Conservation (phyloP, 805 yeast species). For the Starmerella vitae region DNA sequence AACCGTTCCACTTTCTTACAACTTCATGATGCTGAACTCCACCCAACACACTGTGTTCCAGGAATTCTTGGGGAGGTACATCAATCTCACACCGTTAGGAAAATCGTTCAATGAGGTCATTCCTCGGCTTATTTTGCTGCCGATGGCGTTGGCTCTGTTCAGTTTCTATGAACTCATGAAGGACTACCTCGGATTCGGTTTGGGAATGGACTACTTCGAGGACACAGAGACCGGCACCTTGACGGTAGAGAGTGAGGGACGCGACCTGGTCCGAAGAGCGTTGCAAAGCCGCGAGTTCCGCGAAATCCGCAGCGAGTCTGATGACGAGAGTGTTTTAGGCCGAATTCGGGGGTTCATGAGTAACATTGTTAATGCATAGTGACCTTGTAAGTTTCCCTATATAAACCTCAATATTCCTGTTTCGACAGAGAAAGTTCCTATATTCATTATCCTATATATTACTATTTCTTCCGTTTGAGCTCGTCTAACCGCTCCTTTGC, state of each 20-base stretch:
- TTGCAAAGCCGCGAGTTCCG: too few species aligned
- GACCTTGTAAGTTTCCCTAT: too few species aligned
- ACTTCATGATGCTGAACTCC: conserved; percentile 54
- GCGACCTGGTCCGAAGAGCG: conserved; percentile 26
- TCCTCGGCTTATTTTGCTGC: conserved; percentile 65
- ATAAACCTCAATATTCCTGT: too few species aligned
- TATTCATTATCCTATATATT: too few species aligned
- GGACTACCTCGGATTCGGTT: conserved; percentile 30
- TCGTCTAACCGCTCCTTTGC: conserved; percentile 11
- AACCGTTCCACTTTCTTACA: conserved; percentile 70
- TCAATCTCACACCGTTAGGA: conserved; percentile 63
- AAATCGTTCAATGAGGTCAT: conserved; percentile 55
- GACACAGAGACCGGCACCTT: conserved; percentile 14
- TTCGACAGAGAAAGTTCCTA: too few species aligned
- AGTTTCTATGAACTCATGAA: conserved; percentile 54
- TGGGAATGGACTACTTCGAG: conserved; percentile 27
- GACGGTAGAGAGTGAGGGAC: conserved; percentile 25
- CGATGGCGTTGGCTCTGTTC: conserved; percentile 49
- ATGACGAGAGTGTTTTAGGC: too few species aligned
- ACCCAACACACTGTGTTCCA: conserved; percentile 46
- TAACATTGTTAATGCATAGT: too few species aligned
- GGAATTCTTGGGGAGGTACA: conserved; percentile 59
- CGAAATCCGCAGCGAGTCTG: too few species aligned
- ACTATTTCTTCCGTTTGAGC: too few species aligned
- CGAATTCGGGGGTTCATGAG: too few species aligned